phyloP scores from a whole-genome alignment of 805 yeast species.

The Candida michaelii region DNA sequence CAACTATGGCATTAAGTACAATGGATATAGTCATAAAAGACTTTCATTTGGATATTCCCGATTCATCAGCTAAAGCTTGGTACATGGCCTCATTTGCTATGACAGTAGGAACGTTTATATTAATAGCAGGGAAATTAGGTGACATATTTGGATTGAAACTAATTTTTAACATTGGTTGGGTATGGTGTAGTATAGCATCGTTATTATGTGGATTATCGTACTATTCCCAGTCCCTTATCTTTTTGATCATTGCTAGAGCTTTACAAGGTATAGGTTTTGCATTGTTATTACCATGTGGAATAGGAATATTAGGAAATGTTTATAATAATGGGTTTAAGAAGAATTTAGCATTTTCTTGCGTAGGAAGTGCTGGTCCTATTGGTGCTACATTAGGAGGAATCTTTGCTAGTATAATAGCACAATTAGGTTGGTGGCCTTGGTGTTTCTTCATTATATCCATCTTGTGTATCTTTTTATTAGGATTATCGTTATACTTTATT shows the following conservation, averaged over 20 bases:
- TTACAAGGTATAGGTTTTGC: conserved; percentile 69
- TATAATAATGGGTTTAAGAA: conserved; percentile 46
- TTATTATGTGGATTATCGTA: conserved; percentile 58
- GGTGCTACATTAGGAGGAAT: conserved; percentile 60
- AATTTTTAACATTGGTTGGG: conserved; percentile 54
- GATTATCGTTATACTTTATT: conserved; percentile 5
- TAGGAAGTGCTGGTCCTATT: conserved; percentile 63
- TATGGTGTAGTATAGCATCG: conserved; percentile 57
- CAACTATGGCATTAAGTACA: conserved; percentile 37
- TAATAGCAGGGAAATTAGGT: conserved; percentile 68
- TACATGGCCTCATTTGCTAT: conserved; percentile 69
- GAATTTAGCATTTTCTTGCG: conserved; percentile 52
- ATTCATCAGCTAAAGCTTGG: conserved; percentile 49
- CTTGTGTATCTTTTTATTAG: conserved; percentile 25
- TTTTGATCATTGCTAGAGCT: conserved; percentile 56
- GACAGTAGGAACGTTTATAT: conserved; percentile 70
- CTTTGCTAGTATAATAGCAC: conserved; percentile 49
- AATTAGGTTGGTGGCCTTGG: conserved; percentile 61
- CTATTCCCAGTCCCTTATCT: conserved; percentile 48
- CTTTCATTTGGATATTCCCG: conserved; percentile 17
- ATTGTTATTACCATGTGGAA: conserved; percentile 55
- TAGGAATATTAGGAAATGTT: conserved; percentile 53
- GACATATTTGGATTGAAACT: conserved; percentile 66
- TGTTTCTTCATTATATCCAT: conserved; percentile 50
- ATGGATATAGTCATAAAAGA: conserved; percentile 36